A percentile compares a stretch with the other conserved stretches of the same genome.
phyloP scores from a whole-genome alignment of 2,329 filamentous ascomycete species.

The Fusarium lyarnte region DNA sequence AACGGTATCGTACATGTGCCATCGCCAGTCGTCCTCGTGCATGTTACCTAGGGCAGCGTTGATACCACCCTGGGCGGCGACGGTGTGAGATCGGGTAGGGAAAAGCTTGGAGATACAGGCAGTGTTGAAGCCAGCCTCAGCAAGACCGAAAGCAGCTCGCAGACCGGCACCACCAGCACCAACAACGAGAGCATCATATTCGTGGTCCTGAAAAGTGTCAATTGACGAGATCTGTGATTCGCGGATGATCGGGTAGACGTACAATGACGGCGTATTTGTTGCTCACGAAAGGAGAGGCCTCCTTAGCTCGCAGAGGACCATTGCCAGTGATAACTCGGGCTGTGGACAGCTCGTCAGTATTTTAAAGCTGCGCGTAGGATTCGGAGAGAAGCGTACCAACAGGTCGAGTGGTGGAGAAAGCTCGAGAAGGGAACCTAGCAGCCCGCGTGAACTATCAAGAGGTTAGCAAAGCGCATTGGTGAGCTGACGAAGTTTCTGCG shows the following conservation, averaged over 20 bases:
- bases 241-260: slow-evolving; percentile 52
- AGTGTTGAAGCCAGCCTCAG: slow-evolving; percentile 89
- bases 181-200: slow-evolving; percentile 97
- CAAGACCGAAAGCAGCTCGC: slow-evolving; percentile 84
- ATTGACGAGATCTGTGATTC: slow-evolving; percentile 22
- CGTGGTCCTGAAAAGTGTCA: slow-evolving; percentile 76
- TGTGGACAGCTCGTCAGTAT: slow-evolving; percentile 48
- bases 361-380: slow-evolving; percentile 1
- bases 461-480: slow-evolving; percentile 35
- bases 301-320: slow-evolving; percentile 88
- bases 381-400: slow-evolving; percentile 66
- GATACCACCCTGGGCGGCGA: slow-evolving; percentile 85
- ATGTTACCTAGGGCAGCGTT: slow-evolving; percentile 93
- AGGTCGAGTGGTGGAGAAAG: slow-evolving; percentile 88
- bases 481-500: slow-evolving; percentile 23
- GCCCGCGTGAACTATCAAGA: slow-evolving; percentile 67
- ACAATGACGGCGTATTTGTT: slow-evolving; percentile 95
- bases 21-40: slow-evolving; percentile 98
- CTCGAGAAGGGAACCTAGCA: slow-evolving; percentile 72
- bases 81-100: slow-evolving; percentile 85
- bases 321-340: slow-evolving; percentile 83
- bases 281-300: slow-evolving; percentile 86
- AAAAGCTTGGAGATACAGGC: slow-evolving; percentile 90
- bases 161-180: slow-evolving; percentile 85
- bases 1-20: slow-evolving; percentile 99